Base-by-base conservation (phyloP, 768 basidiomycete genomes). In the Nidularia sp. region DNA sequence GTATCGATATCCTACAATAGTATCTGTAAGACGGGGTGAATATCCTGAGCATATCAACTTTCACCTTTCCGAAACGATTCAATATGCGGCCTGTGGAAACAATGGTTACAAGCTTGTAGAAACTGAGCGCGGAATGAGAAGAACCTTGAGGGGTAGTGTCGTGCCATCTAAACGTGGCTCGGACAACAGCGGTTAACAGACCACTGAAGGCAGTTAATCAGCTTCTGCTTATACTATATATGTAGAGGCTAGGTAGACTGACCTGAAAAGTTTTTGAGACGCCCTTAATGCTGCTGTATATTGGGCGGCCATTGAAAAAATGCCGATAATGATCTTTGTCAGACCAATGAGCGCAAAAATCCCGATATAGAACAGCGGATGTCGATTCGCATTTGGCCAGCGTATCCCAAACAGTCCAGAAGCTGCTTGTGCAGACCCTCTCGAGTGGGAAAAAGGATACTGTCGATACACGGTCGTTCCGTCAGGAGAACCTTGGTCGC, bases 91-190 rank as follows among this genome's bases (percentile, higher is more conserved):
- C 88, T 82, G 61, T 39, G 49, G 29, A 53, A 34, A 48, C 6
- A 35, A 39, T 47, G 51, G 34, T 12, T 31, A 55, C 2, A 45
- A 12, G 4, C 6, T 7, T 31, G 33, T 8, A 8, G 8, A 48
- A 48, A 48, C 8, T 9, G 6, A 48, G 18, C 33, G 6, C 6
- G 33, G 33, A 29, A 6, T 31, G 8, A 7, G 50, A 43, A 50
- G 34, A 59, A 75, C 88, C 89, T 66, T 87, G 83, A 1, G 91
- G 91, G 0, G 91, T 93, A 0, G 86, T 84, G 61, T 93, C 90
- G 61, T 86, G 85, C 76, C 87, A 90, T 49, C 90, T 77, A 77
- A 93, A 91, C 4, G 91, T 91, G 6, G 91, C 89, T 12, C 83
- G 76, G 13, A 92, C 84, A 6, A 94, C 88, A 0, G 79, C 79